A percentile compares a stretch with the other conserved stretches of the same genome.
Conservation (phyloP, 495 filamentous ascomycete genomes). For the Aspergillus nidulans region DNA sequence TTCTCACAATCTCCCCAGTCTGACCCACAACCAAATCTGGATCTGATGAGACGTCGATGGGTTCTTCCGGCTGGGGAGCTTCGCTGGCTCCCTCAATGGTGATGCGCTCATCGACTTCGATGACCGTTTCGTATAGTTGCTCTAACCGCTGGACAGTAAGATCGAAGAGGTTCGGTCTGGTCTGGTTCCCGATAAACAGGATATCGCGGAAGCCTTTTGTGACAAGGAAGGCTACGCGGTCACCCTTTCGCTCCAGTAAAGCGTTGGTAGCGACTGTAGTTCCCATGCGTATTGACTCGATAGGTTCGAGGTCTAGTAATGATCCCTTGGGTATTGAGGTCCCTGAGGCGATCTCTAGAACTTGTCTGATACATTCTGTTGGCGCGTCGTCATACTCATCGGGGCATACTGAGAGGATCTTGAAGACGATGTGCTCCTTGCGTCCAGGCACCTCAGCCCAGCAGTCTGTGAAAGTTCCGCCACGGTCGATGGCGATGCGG, state of each 20-base stretch:
- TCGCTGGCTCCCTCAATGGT: slow-evolving; percentile 58
- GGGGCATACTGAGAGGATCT: slow-evolving; percentile 74
- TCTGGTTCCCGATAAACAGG: slow-evolving; percentile 76
- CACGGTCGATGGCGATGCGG: slow-evolving; percentile 19
- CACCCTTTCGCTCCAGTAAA: slow-evolving; percentile 83
- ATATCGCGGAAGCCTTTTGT: slow-evolving; percentile 89
- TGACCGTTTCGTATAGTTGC: slow-evolving; percentile 61
- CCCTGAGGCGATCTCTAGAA: slow-evolving; percentile 42
- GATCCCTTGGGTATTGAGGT: slow-evolving; percentile 56
- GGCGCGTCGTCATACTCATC: slow-evolving; percentile 76
- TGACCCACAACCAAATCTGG: slow-evolving; percentile 26
- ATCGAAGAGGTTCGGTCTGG: slow-evolving; percentile 71
- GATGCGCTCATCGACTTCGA: slow-evolving; percentile 73
- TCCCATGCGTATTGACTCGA: slow-evolving; percentile 60
- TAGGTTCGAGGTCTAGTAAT: slow-evolving; percentile 22
- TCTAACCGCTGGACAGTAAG: slow-evolving; percentile 68
- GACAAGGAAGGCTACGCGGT: slow-evolving; percentile 77
- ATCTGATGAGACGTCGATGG: slow-evolving; percentile 47
- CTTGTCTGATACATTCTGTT: slow-evolving; percentile 75
- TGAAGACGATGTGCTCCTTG: slow-evolving; percentile 62
- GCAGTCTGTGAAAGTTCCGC: slow-evolving; percentile 25
- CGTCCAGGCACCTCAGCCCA: slow-evolving; percentile 27
- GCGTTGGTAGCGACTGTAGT: slow-evolving; percentile 83
- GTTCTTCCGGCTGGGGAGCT: slow-evolving; percentile 17
- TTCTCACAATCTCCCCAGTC: slow-evolving; percentile 38